These are phyloP conservation scores for Dittrichia graveolens DNA, from an alignment of 129 eudicot species.

Conservation along the genomic window DNA sequence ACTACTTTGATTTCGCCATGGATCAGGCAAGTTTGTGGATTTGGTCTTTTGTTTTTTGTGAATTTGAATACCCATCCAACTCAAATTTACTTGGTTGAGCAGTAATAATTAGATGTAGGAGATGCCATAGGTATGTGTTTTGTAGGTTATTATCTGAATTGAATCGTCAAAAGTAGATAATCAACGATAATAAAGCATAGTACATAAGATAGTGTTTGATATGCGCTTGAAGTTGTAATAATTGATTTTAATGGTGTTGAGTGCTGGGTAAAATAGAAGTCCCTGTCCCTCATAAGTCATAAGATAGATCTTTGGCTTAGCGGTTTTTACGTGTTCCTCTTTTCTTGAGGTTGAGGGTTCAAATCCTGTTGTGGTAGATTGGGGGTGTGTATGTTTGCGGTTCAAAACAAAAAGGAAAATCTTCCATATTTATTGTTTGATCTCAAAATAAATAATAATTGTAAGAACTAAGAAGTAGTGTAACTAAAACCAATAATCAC, in stretches of 20 bases:
- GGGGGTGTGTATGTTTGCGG: too few species aligned
- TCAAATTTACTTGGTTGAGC: not conserved
- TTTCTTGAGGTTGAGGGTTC: too few species aligned
- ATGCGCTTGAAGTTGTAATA: not conserved
- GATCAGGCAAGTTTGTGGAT: conserved; percentile 64
- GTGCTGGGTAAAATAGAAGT: not conserved
- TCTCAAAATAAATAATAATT: too few species aligned
- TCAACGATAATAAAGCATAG: not conserved
- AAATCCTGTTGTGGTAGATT: too few species aligned
- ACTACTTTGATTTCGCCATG: conserved; percentile 64
- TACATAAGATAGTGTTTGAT: not conserved
- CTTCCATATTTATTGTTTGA: too few species aligned
- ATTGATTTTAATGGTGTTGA: not conserved
- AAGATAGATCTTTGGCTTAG: too few species aligned
- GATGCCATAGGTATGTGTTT: not conserved
- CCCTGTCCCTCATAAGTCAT: too few species aligned
- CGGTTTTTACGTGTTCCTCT: too few species aligned
- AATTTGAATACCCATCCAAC: not conserved
- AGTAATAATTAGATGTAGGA: not conserved
- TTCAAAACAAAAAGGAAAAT: too few species aligned
- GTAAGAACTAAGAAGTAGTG: too few species aligned
- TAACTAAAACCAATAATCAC: not conserved
- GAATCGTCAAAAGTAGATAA: not conserved
- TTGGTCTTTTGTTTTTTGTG: not conserved
- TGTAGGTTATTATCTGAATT: not conserved